A percentile compares a stretch with the other conserved stretches of the same genome.
phyloP scores from a whole-genome alignment of 768 basidiomycete genomes.

The Suillus weaverae region DNA sequence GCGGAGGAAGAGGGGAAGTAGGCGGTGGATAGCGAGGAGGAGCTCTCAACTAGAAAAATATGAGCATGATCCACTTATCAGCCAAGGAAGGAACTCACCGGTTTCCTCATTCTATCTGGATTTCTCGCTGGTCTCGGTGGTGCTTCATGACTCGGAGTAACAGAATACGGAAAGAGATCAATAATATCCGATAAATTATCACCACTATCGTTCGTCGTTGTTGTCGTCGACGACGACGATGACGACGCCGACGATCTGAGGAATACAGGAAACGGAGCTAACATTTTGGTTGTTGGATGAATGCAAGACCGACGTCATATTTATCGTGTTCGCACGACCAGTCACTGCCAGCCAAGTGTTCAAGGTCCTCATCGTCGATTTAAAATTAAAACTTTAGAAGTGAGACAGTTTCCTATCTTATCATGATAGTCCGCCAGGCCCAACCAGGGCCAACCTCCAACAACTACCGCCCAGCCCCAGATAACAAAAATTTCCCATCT shows the following conservation, averaged over 20 bases:
- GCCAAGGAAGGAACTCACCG: neutral
- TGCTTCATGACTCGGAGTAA: neutral
- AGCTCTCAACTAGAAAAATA: neutral
- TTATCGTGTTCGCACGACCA: too few species aligned
- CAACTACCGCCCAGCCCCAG: too few species aligned
- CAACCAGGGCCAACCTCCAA: too few species aligned
- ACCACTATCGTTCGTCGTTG: neutral
- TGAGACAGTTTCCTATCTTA: too few species aligned
- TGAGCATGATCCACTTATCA: neutral
- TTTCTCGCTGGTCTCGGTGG: neutral
- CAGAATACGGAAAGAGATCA: neutral
- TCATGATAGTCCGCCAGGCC: too few species aligned
- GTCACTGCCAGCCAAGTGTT: too few species aligned
- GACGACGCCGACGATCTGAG: neutral
- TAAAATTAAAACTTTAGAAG: too few species aligned
- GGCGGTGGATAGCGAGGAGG: neutral
- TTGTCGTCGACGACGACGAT: neutral
- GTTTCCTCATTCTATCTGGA: neutral
- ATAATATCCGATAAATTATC: neutral
- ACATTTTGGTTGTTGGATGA: neutral
- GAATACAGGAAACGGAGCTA: neutral
- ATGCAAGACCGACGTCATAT: too few species aligned
- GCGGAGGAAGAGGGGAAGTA: constrained; percentile 1
- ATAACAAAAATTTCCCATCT: too few species aligned
- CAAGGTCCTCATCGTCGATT: too few species aligned